Conservation (phyloP, 225 moss, liverwort and hornwort genomes). For the Physcomitrium patens region DNA sequence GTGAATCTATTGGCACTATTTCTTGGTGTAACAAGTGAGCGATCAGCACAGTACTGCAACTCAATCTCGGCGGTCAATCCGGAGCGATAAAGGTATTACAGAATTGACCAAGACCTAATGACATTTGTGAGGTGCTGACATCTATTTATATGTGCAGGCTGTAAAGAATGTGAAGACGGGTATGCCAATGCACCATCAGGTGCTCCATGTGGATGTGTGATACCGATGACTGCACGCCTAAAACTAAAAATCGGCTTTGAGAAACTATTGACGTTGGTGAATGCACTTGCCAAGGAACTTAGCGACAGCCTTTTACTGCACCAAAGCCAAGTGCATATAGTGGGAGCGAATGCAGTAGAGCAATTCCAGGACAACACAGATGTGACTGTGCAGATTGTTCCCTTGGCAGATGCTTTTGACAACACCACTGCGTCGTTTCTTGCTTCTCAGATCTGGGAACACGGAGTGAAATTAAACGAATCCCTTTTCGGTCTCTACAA, state of each 20-base stretch:
- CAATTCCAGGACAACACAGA: conserved; percentile 63
- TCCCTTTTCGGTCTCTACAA: conserved; percentile 78
- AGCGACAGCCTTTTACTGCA: conserved; percentile 64
- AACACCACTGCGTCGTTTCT: conserved; percentile 70
- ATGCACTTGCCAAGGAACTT: conserved; percentile 68
- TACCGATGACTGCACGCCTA: conserved; percentile 59
- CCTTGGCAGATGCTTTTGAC: conserved; percentile 76
- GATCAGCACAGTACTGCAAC: background rate
- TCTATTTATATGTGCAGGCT: conserved; percentile 44
- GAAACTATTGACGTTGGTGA: conserved; percentile 58
- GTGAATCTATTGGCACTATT: background rate
- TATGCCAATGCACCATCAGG: conserved; percentile 57
- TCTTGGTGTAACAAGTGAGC: background rate
- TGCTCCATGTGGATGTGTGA: conserved; percentile 71
- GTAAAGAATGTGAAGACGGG: conserved; percentile 59
- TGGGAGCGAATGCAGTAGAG: conserved; percentile 62
- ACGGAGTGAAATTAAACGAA: conserved; percentile 64
- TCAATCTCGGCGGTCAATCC: background rate
- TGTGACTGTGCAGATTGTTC: conserved; percentile 67
- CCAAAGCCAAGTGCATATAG: conserved; percentile 74
- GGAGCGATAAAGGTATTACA: conserved; percentile 4
- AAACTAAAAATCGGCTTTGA: conserved; percentile 67
- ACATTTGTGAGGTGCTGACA: background rate
- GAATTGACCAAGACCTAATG: conserved; percentile 2
- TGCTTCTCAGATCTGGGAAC: conserved; percentile 77